A percentile compares a stretch with the other conserved stretches of the same genome.
These are phyloP conservation scores for Trichocladium antarcticum DNA, from an alignment of 495 filamentous ascomycete species.

Conservation along the genomic window DNA sequence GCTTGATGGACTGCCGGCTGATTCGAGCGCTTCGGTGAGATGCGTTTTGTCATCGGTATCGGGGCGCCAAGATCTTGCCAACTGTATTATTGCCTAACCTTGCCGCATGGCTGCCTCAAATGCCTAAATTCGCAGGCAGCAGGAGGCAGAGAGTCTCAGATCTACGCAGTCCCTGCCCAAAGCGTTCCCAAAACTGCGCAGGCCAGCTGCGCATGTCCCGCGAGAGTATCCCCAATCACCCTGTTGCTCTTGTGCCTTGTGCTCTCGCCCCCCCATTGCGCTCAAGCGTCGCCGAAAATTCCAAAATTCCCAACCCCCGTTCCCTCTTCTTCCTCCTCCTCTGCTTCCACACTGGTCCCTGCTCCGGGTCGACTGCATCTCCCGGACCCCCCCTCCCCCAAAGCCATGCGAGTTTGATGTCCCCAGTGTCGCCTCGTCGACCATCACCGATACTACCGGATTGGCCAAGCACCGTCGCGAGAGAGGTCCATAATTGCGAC, in stretches of 20 bases:
- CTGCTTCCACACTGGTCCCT: slow-evolving; percentile 23
- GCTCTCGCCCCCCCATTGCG: slow-evolving; percentile 24
- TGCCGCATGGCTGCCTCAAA: slow-evolving; percentile 22
- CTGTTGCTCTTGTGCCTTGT: slow-evolving; percentile 23
- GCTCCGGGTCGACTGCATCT: slow-evolving; percentile 8
- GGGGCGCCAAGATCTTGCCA: slow-evolving; percentile 23
- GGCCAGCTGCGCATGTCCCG: slow-evolving; percentile 5
- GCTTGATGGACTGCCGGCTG: too few relatives aligned
- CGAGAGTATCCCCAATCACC: slow-evolving; percentile 25
- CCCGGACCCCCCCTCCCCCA: slow-evolving; percentile 14
- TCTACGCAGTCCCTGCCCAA: slow-evolving; percentile 18
- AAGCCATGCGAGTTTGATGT: slow-evolving; percentile 31
- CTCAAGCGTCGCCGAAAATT: slow-evolving; percentile 31
- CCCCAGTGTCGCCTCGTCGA: slow-evolving; percentile 23
- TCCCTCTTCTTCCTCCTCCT: slow-evolving; percentile 16
- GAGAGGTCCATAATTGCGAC: slow-evolving; percentile 22
- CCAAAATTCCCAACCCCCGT: slow-evolving; percentile 28
- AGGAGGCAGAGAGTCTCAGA: slow-evolving; percentile 16
- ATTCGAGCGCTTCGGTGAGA: too few relatives aligned
- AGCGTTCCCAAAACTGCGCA: slow-evolving; percentile 28
- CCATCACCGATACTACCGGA: slow-evolving; percentile 23
- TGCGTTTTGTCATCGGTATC: slow-evolving; percentile 3
- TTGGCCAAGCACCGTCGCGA: slow-evolving; percentile 22
- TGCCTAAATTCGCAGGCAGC: slow-evolving; percentile 20
- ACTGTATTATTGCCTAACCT: slow-evolving; percentile 17